phyloP scores from a whole-genome alignment of 768 basidiomycete species.

The Leucogyrophana mollusca region DNA sequence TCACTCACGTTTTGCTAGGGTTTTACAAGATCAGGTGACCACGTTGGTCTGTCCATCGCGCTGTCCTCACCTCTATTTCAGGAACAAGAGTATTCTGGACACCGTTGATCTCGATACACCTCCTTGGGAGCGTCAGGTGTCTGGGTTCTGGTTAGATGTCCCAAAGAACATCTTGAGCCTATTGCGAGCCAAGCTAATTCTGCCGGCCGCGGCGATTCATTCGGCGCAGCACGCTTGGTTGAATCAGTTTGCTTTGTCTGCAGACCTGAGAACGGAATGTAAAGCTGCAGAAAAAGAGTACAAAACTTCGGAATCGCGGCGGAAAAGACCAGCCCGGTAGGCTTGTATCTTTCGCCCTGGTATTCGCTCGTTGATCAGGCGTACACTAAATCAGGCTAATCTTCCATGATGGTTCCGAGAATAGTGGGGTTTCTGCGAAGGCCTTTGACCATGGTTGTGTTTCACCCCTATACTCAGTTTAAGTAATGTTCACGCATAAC shows the following conservation, averaged over 20 bases:
- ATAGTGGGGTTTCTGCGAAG: conserved; percentile 70
- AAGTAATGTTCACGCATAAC: background rate
- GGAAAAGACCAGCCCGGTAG: conserved; percentile 72
- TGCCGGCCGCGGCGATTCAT: conserved; percentile 80
- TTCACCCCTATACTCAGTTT: conserved; percentile 7
- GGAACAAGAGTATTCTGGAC: conserved; percentile 68
- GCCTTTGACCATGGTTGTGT: conserved; percentile 84
- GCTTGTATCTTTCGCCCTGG: conserved; percentile 5
- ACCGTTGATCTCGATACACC: conserved; percentile 76
- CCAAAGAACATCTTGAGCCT: conserved; percentile 50
- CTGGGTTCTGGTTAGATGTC: conserved; percentile 80
- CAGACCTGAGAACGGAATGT: conserved; percentile 81
- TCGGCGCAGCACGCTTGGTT: conserved; percentile 82
- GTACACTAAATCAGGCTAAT: conserved; percentile 51
- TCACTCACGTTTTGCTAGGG: conserved; percentile 39
- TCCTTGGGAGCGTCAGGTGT: conserved; percentile 70
- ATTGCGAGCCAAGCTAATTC: conserved; percentile 54
- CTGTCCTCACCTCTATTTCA: conserved; percentile 21
- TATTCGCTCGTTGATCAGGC: background rate
- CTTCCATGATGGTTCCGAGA: conserved; percentile 74
- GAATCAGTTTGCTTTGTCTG: conserved; percentile 68
- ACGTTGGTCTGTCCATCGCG: too few relatives aligned
- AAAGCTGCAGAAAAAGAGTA: conserved; percentile 78
- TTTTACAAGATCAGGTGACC: conserved; percentile 85
- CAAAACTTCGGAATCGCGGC: conserved; percentile 43